Evolutionary conservation across 108 stramenopile species (phyloP).

Genomic region (Schizochytrium sp.): DNA sequence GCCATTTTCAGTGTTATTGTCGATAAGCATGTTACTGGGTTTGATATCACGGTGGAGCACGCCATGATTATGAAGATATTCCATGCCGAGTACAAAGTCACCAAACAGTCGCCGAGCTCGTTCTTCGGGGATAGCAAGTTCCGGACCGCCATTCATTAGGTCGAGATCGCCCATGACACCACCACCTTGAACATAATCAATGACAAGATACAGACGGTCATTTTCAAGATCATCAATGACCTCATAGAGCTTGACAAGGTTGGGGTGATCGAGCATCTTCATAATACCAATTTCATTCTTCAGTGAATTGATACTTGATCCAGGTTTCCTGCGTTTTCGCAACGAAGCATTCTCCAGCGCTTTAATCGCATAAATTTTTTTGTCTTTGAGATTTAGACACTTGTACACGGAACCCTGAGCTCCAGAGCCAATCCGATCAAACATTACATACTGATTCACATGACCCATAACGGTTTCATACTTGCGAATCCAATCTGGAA

Average conservation of each 20-base stretch:
- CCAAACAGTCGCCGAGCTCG: slow-evolving; percentile 83
- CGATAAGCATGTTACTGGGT: slow-evolving; percentile 77
- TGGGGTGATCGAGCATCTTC: slow-evolving; percentile 82
- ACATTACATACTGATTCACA: slow-evolving; percentile 60
- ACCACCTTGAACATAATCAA: slow-evolving; percentile 81
- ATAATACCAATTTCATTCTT: slow-evolving; percentile 85
- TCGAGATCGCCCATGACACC: slow-evolving; percentile 85
- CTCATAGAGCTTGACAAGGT: slow-evolving; percentile 81
- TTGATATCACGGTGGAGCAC: slow-evolving; percentile 76
- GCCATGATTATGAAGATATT: slow-evolving; percentile 81
- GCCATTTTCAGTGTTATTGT: slow-evolving; percentile 70
- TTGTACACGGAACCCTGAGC: slow-evolving; percentile 57
- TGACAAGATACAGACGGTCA: slow-evolving; percentile 83
- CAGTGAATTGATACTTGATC: slow-evolving; percentile 75
- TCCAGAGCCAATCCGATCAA: slow-evolving; percentile 20
- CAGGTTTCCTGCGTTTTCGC: slow-evolving; percentile 83
- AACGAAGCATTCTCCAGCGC: slow-evolving; percentile 84
- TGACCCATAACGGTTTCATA: slow-evolving; percentile 53
- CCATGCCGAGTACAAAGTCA: slow-evolving; percentile 82
- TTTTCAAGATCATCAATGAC: slow-evolving; percentile 84
- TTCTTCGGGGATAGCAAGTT: slow-evolving; percentile 78
- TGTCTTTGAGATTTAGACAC: slow-evolving; percentile 50
- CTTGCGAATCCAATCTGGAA: slow-evolving; percentile 41
- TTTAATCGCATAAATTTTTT: slow-evolving; percentile 75
- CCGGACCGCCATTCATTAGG: slow-evolving; percentile 81